Evolutionary conservation across 2,329 filamentous ascomycete species (phyloP).

Genomic region (Bipolaris sorokiniana): DNA sequence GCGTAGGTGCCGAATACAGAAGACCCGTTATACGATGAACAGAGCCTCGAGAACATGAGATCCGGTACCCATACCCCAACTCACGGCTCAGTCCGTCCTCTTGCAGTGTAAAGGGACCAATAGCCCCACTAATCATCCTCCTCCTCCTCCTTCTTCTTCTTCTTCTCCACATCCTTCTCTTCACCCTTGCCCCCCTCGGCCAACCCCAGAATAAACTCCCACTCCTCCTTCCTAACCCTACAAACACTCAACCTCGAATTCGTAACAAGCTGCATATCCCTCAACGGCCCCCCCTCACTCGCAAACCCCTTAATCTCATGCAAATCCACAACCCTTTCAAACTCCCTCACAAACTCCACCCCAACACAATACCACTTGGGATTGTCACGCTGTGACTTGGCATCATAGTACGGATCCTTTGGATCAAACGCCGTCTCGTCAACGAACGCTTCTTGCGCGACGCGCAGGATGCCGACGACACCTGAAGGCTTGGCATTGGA

Average conservation of each 20-base stretch:
- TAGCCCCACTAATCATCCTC: background rate
- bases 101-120: background rate
- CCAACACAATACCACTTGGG: slow-evolving; percentile 90
- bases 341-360: slow-evolving; percentile 85
- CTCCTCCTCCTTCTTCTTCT: slow-evolving; percentile 1
- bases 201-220: slow-evolving; percentile 65
- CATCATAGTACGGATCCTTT: slow-evolving; percentile 81
- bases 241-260: slow-evolving; percentile 83
- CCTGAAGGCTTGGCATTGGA: slow-evolving; percentile 90
- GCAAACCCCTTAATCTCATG: slow-evolving; percentile 72
- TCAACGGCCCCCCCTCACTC: slow-evolving; percentile 61
- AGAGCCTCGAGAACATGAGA: background rate
- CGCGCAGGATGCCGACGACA: slow-evolving; percentile 86
- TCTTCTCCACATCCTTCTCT: background rate
- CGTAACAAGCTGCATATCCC: slow-evolving; percentile 82
- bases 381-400: slow-evolving; percentile 70
- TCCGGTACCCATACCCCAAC: background rate
- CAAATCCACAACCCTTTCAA: slow-evolving; percentile 72
- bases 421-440: slow-evolving; percentile 79
- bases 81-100: background rate
- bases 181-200: slow-evolving; percentile 40
- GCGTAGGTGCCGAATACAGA: background rate
- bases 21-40: no score
- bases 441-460: slow-evolving; percentile 81
- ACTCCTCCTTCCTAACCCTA: slow-evolving; percentile 68